Percentiles rank a stretch among this genome's conserved stretches.
These are phyloP conservation scores for Fusarium pseudograminearum DNA, from an alignment of 2,329 filamentous ascomycete species.

Conservation along the genomic window DNA sequence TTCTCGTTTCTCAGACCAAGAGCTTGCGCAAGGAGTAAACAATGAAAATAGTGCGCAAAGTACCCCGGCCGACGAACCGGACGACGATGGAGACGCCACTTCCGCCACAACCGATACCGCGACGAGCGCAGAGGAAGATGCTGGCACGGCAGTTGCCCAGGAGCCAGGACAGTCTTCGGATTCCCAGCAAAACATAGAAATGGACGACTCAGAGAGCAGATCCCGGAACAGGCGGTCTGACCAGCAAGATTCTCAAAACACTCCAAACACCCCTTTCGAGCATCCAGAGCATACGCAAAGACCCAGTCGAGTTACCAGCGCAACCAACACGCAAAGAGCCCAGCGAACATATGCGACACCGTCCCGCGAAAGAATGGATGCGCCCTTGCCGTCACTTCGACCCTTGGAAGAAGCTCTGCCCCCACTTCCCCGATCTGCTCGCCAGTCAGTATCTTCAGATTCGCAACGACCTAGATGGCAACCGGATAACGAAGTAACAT, in stretches of 20 bases:
- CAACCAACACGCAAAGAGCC: slow-evolving; percentile 12
- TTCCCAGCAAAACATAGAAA: background rate
- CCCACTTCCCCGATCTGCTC: slow-evolving; percentile 37
- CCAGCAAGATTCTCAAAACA: slow-evolving; percentile 4
- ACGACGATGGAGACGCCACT: slow-evolving; percentile 11
- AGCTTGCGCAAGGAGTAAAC: slow-evolving; percentile 29
- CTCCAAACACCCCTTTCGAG: background rate
- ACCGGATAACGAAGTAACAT: slow-evolving; percentile 82
- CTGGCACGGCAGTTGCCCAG: slow-evolving; percentile 4
- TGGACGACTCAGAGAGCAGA: background rate
- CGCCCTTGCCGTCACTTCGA: slow-evolving; percentile 41
- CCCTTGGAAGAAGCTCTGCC: slow-evolving; percentile 34
- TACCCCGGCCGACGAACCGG: background rate
- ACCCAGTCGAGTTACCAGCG: slow-evolving; percentile 8
- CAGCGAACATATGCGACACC: slow-evolving; percentile 37
- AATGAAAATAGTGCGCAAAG: background rate
- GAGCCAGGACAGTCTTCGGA: slow-evolving; percentile 8
- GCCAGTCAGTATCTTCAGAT: slow-evolving; percentile 49
- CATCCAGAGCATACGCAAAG: background rate
- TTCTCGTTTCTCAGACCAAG: slow-evolving; percentile 30
- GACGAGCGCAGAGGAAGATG: background rate
- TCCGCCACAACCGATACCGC: slow-evolving; percentile 2
- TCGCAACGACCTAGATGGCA: slow-evolving; percentile 84
- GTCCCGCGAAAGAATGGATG: slow-evolving; percentile 48
- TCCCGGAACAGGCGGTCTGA: slow-evolving; percentile 8